Evolutionary conservation across 176 grass and related monocot genomes (phyloP).

Genomic region (Carex pumila): DNA sequence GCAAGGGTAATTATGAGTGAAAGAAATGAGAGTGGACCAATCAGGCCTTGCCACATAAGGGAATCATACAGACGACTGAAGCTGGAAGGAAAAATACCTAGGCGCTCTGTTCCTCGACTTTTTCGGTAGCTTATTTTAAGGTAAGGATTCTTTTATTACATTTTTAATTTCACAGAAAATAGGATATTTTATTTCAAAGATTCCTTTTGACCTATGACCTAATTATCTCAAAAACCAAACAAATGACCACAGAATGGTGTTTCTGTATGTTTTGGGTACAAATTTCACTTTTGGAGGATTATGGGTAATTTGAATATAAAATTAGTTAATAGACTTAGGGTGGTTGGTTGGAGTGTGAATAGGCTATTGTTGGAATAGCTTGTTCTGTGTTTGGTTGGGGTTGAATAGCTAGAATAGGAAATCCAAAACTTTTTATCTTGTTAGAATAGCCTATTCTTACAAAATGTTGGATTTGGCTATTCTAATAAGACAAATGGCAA

Average conservation of each 20-base stretch:
- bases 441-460: too few relatives aligned
- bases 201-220: background rate
- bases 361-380: too few relatives aligned
- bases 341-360: too few relatives aligned
- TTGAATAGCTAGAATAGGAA: background rate
- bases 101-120: constrained; percentile 69
- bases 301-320: background rate
- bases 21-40: constrained; percentile 86
- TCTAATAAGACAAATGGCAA: too few relatives aligned
- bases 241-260: background rate
- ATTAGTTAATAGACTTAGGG: background rate
- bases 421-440: too few relatives aligned
- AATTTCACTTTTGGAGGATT: background rate
- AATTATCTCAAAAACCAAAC: background rate
- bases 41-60: constrained; percentile 93
- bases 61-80: constrained; percentile 89
- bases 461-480: too few relatives aligned
- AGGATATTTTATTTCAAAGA: background rate
- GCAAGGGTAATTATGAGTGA: constrained; percentile 80
- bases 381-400: too few relatives aligned
- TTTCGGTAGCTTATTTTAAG: constrained; percentile 47
- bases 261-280: background rate
- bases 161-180: background rate
- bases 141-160: background rate
- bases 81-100: constrained; percentile 91